A percentile compares a stretch with the other conserved stretches of the same genome.
Conservation (phyloP, 345 rosid genomes). For the Populus tremula region DNA sequence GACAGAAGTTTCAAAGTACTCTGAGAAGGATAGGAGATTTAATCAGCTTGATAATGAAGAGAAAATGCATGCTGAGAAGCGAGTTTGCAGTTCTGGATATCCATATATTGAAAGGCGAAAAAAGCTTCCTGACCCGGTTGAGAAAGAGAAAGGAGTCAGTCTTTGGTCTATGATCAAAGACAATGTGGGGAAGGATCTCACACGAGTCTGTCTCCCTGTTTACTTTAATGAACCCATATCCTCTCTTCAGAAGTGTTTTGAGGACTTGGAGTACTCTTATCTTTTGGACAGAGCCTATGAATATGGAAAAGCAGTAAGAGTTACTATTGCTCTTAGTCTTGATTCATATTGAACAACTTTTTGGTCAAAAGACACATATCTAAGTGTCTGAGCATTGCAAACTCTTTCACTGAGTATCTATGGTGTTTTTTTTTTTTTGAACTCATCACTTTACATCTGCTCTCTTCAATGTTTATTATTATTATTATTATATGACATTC, state of each 20-base stretch:
- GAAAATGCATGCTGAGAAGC: conserved; percentile 38
- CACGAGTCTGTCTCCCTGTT: conserved; percentile 95
- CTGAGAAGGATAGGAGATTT: conserved; percentile 21
- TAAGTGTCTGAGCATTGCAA: not conserved
- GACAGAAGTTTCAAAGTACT: conserved; percentile 27
- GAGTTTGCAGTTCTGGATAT: conserved; percentile 30
- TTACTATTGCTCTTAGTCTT: not conserved
- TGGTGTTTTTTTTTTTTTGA: not conserved
- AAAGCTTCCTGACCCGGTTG: conserved; percentile 89
- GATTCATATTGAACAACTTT: not conserved
- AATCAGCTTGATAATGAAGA: conserved; percentile 31
- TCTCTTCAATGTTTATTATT: not conserved
- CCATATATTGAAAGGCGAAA: conserved; percentile 57
- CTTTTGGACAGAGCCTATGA: conserved; percentile 84
- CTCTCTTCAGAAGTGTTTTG: conserved; percentile 94
- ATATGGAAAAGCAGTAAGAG: conserved; percentile 76
- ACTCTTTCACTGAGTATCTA: not conserved
- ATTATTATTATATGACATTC: too few relatives aligned
- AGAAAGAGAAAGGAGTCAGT: conserved; percentile 94
- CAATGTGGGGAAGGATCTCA: conserved; percentile 96
- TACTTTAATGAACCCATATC: conserved; percentile 97
- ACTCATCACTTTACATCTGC: not conserved
- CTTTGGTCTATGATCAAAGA: conserved; percentile 99
- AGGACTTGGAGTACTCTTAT: conserved; percentile 92
- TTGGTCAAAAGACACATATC: not conserved